A percentile compares a stretch with the other conserved stretches of the same genome.
Conservation (phyloP, 495 filamentous ascomycete species). For the Hyphodiscus hymeniophilus region DNA sequence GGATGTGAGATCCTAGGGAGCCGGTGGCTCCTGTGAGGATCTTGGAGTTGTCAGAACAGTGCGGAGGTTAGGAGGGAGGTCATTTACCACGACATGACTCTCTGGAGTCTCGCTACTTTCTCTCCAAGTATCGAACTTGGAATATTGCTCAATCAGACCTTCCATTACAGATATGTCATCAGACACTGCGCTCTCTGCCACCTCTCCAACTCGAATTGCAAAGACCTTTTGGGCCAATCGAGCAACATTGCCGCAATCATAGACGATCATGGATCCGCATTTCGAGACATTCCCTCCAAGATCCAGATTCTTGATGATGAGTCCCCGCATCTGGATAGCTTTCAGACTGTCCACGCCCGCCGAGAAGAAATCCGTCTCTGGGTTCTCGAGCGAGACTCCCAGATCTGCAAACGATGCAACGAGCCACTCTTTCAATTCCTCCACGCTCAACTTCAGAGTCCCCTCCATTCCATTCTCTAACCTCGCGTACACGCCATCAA, state of each 20-base stretch:
- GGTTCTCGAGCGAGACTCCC: conserved; percentile 24
- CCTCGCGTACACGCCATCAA: conserved; percentile 33
- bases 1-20: conserved; percentile 45
- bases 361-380: conserved; percentile 41
- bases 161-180: conserved; percentile 28
- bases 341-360: conserved; percentile 48
- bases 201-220: conserved; percentile 21
- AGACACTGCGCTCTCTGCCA: conserved; percentile 17
- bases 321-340: conserved; percentile 30
- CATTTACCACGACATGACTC: conserved; percentile 33
- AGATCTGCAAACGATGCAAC: conserved; percentile 1
- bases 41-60: conserved; percentile 21
- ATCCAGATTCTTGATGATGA: conserved; percentile 18
- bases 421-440: conserved; percentile 29
- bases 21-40: conserved; percentile 43
- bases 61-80: conserved; percentile 4
- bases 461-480: conserved; percentile 20
- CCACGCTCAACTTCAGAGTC: conserved; percentile 26
- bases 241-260: conserved; percentile 24
- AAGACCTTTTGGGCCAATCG: conserved; percentile 28
- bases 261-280: conserved; percentile 45
- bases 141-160: conserved; percentile 30
- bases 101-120: conserved; percentile 13
- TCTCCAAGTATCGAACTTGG: conserved; percentile 18
- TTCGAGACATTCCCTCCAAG: conserved; percentile 33